These are phyloP conservation scores for Pseudogymnoascus sp. DNA, from an alignment of 2,329 filamentous ascomycete genomes.

Conservation along the genomic window DNA sequence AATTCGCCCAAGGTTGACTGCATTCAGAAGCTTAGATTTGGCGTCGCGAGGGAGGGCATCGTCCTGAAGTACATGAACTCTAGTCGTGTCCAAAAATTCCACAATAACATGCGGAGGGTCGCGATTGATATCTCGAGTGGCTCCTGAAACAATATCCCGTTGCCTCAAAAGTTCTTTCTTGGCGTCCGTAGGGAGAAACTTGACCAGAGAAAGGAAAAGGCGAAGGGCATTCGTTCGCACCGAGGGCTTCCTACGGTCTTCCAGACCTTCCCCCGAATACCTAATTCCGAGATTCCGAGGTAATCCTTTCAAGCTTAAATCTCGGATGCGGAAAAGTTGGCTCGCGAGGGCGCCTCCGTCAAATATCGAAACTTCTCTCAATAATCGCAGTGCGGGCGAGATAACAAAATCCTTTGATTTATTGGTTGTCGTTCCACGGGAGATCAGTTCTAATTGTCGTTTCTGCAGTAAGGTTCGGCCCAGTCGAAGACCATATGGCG, in stretches of 20 bases:
- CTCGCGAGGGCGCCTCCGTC: conserved; percentile 78
- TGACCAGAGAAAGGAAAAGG: conserved; percentile 72
- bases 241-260: conserved; percentile 65
- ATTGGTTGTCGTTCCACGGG: conserved; percentile 69
- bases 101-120: conserved; percentile 69
- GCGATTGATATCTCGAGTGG: conserved; percentile 70
- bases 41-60: conserved; percentile 61
- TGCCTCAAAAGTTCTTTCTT: conserved; percentile 80
- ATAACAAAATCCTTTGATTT: conserved; percentile 83
- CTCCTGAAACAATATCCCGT: conserved; percentile 55
- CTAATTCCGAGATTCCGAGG: conserved; percentile 73
- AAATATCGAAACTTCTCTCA: conserved; percentile 77
- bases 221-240: conserved; percentile 75
- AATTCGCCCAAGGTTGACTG: conserved; percentile 64
- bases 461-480: conserved; percentile 77
- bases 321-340: conserved; percentile 67
- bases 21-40: conserved; percentile 71
- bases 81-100: conserved; percentile 67
- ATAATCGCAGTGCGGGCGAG: conserved; percentile 75
- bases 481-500: conserved; percentile 66
- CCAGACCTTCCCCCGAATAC: conserved; percentile 48
- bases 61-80: conserved; percentile 66
- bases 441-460: conserved; percentile 71
- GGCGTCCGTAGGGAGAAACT: conserved; percentile 66
- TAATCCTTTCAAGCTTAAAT: conserved; percentile 72